Evolutionary conservation across 495 filamentous ascomycete genomes (phyloP).

Genomic region (Podospora didyma): DNA sequence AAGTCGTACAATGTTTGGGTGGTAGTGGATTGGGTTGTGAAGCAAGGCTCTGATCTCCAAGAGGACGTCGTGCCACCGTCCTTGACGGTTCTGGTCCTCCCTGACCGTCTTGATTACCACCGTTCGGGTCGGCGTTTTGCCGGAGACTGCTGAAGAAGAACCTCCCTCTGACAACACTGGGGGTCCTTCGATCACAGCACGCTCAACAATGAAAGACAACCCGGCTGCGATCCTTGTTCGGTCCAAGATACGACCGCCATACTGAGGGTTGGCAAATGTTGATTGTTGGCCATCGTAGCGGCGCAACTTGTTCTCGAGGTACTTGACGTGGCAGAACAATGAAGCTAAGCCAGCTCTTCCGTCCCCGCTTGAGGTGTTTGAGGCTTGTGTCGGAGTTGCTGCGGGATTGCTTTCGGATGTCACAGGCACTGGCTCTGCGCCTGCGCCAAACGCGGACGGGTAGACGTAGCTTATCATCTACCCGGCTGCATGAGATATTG

Average conservation of each 20-base stretch:
- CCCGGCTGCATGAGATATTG: neutral
- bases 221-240: slow-evolving; percentile 6
- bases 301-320: slow-evolving; percentile 3
- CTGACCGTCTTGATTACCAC: slow-evolving; percentile 9
- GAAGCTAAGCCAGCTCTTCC: slow-evolving; percentile 1
- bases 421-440: neutral
- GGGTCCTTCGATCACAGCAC: slow-evolving; percentile 2
- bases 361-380: neutral
- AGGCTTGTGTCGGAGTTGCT: neutral
- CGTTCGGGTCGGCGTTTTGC: neutral
- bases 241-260: neutral
- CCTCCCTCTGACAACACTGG: neutral
- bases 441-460: neutral
- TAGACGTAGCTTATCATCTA: neutral
- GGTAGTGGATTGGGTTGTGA: slow-evolving; percentile 12
- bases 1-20: slow-evolving; percentile 16
- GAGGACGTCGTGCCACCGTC: slow-evolving; percentile 9
- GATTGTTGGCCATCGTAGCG: slow-evolving; percentile 3
- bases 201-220: slow-evolving; percentile 7
- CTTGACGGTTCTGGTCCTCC: neutral
- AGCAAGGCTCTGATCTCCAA: slow-evolving; percentile 10
- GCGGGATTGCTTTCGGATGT: neutral
- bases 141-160: neutral
- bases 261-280: slow-evolving; percentile 1
- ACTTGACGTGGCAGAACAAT: slow-evolving; percentile 7